Evolutionary conservation across 179 eudicot genomes (phyloP).

Genomic region (Amaranthus tricolor): DNA sequence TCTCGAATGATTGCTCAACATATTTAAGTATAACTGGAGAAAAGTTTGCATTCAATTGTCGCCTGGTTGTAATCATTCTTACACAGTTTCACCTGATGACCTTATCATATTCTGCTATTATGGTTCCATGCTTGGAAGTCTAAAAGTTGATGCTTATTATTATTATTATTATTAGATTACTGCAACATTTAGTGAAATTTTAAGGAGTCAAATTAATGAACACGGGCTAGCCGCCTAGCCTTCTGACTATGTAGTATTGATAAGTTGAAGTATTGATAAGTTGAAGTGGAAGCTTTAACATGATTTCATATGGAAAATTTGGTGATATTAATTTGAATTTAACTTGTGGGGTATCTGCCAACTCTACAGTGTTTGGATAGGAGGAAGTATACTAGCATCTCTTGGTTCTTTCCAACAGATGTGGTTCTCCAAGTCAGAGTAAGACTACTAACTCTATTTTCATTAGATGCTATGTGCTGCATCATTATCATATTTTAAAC

Average conservation of each 20-base stretch:
- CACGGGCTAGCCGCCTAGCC: neutral
- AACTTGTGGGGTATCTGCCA: neutral
- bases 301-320: neutral
- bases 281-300: too few species aligned
- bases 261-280: too few species aligned
- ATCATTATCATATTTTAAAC: neutral
- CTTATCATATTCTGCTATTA: neutral
- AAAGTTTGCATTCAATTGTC: neutral
- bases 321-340: neutral
- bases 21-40: neutral
- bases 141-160: neutral
- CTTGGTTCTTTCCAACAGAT: constrained; percentile 98
- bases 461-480: neutral
- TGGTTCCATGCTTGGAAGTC: neutral
- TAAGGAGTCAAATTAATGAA: too few species aligned
- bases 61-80: neutral
- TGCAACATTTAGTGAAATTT: too few species aligned
- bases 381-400: constrained; percentile 96
- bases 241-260: neutral
- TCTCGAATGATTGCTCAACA: neutral
- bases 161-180: too few species aligned
- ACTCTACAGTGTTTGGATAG: constrained; percentile 86
- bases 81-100: neutral
- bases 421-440: constrained; percentile 99
- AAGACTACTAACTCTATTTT: constrained; percentile 28